These are phyloP conservation scores for Coprinopsis strossmayeri DNA, from an alignment of 768 basidiomycete species.

Conservation along the genomic window DNA sequence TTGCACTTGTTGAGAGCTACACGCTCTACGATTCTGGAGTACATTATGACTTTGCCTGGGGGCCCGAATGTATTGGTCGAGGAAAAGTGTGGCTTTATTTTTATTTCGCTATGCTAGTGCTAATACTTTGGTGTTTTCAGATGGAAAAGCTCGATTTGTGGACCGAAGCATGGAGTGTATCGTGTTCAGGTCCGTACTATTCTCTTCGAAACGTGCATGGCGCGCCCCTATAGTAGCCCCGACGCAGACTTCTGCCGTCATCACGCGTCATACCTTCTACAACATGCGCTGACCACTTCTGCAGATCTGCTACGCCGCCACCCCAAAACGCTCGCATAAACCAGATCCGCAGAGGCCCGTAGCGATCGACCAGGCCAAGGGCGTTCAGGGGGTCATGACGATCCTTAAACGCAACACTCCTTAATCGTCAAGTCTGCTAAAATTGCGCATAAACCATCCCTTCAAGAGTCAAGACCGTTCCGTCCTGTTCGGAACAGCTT, in stretches of 20 bases:
- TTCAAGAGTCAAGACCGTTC: too few species aligned
- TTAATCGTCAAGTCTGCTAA: not conserved
- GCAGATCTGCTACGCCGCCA: constrained; percentile 6
- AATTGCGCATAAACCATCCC: too few species aligned
- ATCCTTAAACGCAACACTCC: constrained; percentile 36
- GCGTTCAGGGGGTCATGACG: constrained; percentile 73
- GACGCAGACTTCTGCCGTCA: too few species aligned
- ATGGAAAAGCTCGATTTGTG: constrained; percentile 9
- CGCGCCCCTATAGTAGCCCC: too few species aligned
- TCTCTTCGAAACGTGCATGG: not conserved
- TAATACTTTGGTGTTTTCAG: not conserved
- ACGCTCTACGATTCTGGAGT: constrained; percentile 1
- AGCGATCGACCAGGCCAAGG: constrained; percentile 50
- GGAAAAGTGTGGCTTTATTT: constrained; percentile 1
- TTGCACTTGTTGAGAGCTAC: constrained; percentile 1
- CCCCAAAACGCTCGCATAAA: not conserved
- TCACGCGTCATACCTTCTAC: too few species aligned
- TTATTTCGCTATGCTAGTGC: not conserved
- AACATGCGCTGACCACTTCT: not conserved
- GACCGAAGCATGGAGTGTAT: constrained; percentile 7
- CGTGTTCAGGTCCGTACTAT: constrained; percentile 5
- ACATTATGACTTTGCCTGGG: not conserved
- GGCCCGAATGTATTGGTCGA: constrained; percentile 5
- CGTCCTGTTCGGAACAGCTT: too few species aligned
- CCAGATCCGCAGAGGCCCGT: constrained; percentile 57